Evolutionary conservation across 140 eudicot species (phyloP), one percentile per base, ranked within the genome.

Genomic region (Stevia rebaudiana): DNA sequence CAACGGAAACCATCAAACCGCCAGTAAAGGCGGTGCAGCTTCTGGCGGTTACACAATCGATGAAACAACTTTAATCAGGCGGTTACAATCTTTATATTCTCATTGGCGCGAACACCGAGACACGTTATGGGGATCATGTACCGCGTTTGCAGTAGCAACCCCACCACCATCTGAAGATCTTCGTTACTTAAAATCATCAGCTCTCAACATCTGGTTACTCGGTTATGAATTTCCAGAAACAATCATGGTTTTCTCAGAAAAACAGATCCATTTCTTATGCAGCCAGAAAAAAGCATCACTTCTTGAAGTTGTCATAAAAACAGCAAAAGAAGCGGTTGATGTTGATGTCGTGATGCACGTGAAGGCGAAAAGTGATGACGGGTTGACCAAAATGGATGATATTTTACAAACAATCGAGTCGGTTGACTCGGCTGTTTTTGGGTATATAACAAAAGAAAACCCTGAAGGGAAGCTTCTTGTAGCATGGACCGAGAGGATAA

Each of bases 211-310:
- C 22, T 79, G 84, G 84, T 33, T 79, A 25, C 77, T 79, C 5
- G 84, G 84, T 3, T 79, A 79, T 5, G 84, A 79, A 28, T 79
- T 79, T 40, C 84, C 84, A 19, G 84, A 79, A 62, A 79, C 80
- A 11, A 70, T 79, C 30, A 79, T 79, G 80, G 80, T 79, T 17
- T 79, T 79, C 69, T 64, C 72, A 3, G 68, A 70, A 11, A 79
- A 79, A 62, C 84, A 74, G 67, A 68, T 79, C 8, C 80, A 79
- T 71, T 79, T 79, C 46, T 60, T 79, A 67, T 74, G 84, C 64
- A 74, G 80, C 61, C 77, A 69, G 43, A 79, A 79, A 66, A 79
- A 79, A 25, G 74, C 74, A 40, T 42, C 74, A 21, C 18, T 79
- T 23, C 67, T 79, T n/a, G 74, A 63, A 5, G 77, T 56, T 21